Evolutionary conservation across 768 basidiomycete genomes (phyloP).

Genomic region (Auricularia auricula-judae): DNA sequence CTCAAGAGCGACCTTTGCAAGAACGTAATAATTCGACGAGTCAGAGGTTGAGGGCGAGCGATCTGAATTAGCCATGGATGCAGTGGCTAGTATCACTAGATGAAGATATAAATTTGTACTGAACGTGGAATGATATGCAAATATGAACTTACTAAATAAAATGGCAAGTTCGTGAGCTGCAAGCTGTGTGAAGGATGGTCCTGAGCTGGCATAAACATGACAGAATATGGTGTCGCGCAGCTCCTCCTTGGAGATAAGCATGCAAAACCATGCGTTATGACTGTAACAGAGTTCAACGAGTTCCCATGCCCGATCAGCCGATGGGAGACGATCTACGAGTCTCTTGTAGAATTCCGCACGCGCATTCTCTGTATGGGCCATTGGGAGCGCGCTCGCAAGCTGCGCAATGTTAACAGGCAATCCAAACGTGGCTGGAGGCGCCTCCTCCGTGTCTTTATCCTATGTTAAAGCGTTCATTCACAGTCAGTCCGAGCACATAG

Average conservation of each 20-base stretch:
- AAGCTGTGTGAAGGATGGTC: constrained; percentile 7
- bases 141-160: background rate
- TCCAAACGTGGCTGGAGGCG: background rate
- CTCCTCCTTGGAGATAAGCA: constrained; percentile 55
- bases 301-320: constrained; percentile 13
- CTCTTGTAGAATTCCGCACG: background rate
- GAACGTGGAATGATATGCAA: background rate
- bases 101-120: constrained; percentile 35
- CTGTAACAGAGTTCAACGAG: constrained; percentile 63
- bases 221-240: constrained; percentile 51
- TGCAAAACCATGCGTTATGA: constrained; percentile 50
- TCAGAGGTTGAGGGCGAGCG: constrained; percentile 19
- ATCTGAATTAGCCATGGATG: constrained; percentile 30
- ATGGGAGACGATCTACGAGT: background rate
- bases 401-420: background rate
- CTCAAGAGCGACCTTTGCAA: constrained; percentile 37
- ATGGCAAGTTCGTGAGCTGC: background rate
- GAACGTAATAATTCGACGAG: constrained; percentile 34
- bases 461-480: background rate
- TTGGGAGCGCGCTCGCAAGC: background rate
- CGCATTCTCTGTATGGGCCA: background rate
- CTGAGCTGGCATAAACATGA: constrained; percentile 29
- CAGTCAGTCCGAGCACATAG: background rate
- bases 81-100: constrained; percentile 37
- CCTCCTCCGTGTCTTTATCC: background rate